Evolutionary conservation across 176 grass and related monocot species (phyloP).

Genomic region (Typha latifolia): DNA sequence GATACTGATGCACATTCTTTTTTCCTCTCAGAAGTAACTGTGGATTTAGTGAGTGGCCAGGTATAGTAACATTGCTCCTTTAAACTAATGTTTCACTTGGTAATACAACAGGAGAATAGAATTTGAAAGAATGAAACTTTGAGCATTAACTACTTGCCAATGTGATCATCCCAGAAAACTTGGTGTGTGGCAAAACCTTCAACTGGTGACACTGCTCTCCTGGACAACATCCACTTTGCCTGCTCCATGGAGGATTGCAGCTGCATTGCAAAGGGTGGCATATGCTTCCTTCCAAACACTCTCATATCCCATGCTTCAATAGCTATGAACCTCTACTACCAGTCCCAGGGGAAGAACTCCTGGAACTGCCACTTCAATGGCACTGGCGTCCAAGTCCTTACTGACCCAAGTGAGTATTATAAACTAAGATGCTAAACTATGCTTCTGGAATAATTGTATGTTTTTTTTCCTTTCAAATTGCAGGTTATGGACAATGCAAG

Average conservation of each 20-base stretch:
- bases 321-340: constrained; percentile 55
- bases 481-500: background rate
- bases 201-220: background rate
- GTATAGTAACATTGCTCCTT: background rate
- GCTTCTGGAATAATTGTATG: background rate
- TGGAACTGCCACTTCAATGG: constrained; percentile 64
- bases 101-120: no score
- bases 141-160: background rate
- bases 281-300: constrained; percentile 6
- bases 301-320: constrained; percentile 19
- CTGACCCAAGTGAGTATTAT: constrained; percentile 44
- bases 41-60: background rate
- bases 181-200: constrained; percentile 52
- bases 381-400: constrained; percentile 39
- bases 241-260: constrained; percentile 43
- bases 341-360: constrained; percentile 31
- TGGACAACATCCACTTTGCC: constrained; percentile 36
- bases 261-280: constrained; percentile 19
- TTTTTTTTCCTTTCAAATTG: background rate
- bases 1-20: background rate
- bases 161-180: constrained; percentile 14
- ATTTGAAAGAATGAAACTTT: background rate
- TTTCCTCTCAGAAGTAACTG: background rate
- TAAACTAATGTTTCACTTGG: no score
- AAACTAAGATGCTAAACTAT: no score